Percentiles rank a stretch among this genome's conserved stretches.
Conservation (phyloP, 805 yeast genomes). For the Metschnikowia orientalis region DNA sequence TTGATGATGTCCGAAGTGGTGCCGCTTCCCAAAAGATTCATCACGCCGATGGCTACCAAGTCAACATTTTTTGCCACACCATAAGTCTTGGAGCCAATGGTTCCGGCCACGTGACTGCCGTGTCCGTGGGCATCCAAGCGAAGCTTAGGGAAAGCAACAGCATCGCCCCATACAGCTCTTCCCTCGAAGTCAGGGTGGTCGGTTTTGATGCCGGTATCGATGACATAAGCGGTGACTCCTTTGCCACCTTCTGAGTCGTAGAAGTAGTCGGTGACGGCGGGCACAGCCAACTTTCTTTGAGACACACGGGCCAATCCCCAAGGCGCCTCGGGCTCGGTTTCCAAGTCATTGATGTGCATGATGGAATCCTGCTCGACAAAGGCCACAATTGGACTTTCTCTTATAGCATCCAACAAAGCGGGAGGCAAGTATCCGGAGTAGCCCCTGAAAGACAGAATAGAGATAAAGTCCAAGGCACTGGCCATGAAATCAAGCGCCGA, state of each 20-base stretch:
- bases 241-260: slow-evolving; percentile 72
- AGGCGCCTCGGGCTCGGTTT: slow-evolving; percentile 79
- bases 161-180: slow-evolving; percentile 83
- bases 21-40: slow-evolving; percentile 80
- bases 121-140: slow-evolving; percentile 87
- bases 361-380: slow-evolving; percentile 24
- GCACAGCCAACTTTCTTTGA: slow-evolving; percentile 56
- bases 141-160: slow-evolving; percentile 56
- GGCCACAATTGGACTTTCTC: slow-evolving; percentile 15
- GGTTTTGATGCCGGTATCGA: slow-evolving; percentile 84
- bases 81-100: slow-evolving; percentile 72
- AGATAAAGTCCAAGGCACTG: slow-evolving; percentile 9
- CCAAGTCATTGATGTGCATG: slow-evolving; percentile 39
- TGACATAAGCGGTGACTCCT: slow-evolving; percentile 81
- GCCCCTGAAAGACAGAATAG: slow-evolving; percentile 16
- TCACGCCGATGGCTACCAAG: slow-evolving; percentile 78
- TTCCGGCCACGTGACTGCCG: slow-evolving; percentile 97
- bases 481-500: slow-evolving; percentile 9
- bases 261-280: slow-evolving; percentile 37
- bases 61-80: slow-evolving; percentile 84
- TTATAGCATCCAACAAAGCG: slow-evolving; percentile 14
- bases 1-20: slow-evolving; percentile 77
- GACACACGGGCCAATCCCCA: slow-evolving; percentile 94
- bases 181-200: slow-evolving; percentile 76
- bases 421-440: slow-evolving; percentile 21